These are phyloP conservation scores for Oryza glaberrima DNA, from an alignment of 176 grass and related monocot genomes.

Conservation along the genomic window DNA sequence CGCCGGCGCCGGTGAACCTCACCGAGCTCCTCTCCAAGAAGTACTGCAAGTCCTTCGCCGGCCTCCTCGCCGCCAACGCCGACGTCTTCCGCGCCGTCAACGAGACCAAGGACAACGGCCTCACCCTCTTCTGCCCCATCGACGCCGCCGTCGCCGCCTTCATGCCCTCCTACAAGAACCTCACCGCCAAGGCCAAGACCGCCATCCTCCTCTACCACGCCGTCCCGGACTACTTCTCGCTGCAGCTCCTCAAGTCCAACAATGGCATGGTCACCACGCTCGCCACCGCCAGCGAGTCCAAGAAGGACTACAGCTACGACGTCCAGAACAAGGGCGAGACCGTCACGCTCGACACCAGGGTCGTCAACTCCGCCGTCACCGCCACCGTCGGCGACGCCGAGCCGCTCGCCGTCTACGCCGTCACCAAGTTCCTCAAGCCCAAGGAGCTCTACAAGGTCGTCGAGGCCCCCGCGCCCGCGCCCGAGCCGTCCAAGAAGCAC, in stretches of 20 bases:
- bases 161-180: slow-evolving; percentile 66
- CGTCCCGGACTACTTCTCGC: slow-evolving; percentile 74
- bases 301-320: slow-evolving; percentile 71
- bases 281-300: slow-evolving; percentile 60
- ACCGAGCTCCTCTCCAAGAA: slow-evolving; percentile 74
- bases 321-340: slow-evolving; percentile 60
- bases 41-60: slow-evolving; percentile 76
- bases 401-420: slow-evolving; percentile 65
- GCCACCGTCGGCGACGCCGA: slow-evolving; percentile 63
- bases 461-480: slow-evolving; percentile 42
- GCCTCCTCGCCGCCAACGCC: slow-evolving; percentile 52
- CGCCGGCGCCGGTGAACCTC: slow-evolving; percentile 66
- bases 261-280: slow-evolving; percentile 80
- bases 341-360: slow-evolving; percentile 57
- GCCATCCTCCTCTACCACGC: slow-evolving; percentile 75
- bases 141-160: slow-evolving; percentile 66
- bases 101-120: slow-evolving; percentile 64
- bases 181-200: slow-evolving; percentile 69
- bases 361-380: slow-evolving; percentile 42
- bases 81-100: slow-evolving; percentile 54
- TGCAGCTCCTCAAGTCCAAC: slow-evolving; percentile 70
- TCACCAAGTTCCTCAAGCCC: slow-evolving; percentile 71
- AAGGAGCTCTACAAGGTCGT: slow-evolving; percentile 71
- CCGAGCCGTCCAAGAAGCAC: slow-evolving; percentile 56
- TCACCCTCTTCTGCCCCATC: slow-evolving; percentile 79